These are phyloP conservation scores for Piper betle DNA, from an alignment of 164 flowering plant genomes.

Conservation along the genomic window DNA sequence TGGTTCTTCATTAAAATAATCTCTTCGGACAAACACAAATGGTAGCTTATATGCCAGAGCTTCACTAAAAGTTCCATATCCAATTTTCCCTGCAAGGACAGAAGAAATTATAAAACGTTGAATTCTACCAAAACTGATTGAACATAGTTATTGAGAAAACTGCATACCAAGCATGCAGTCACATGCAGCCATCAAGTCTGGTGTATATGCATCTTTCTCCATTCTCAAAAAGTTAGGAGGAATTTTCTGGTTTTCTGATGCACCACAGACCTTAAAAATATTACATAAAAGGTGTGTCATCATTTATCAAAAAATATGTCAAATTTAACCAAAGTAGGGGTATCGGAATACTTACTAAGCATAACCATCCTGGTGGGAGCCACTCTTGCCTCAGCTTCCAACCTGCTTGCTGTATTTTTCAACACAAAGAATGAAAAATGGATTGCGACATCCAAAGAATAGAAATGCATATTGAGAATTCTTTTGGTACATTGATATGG, in stretches of 20 bases:
- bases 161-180: conserved; percentile 96
- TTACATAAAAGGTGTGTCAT: too few relatives aligned
- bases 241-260: conserved; percentile 66
- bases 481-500: too few relatives aligned
- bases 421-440: not conserved
- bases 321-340: not conserved
- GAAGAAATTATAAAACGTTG: not conserved
- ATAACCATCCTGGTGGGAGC: conserved; percentile 82
- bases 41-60: conserved; percentile 89
- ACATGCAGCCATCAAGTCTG: conserved; percentile 91
- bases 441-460: not conserved
- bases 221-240: conserved; percentile 78
- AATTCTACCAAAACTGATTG: too few relatives aligned
- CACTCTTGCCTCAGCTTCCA: conserved; percentile 77
- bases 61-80: conserved; percentile 93
- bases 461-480: too few relatives aligned
- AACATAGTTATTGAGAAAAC: not conserved
- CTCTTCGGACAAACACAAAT: conserved; percentile 90
- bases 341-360: conserved; percentile 45
- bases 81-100: conserved; percentile 72
- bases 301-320: not conserved
- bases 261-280: conserved; percentile 72
- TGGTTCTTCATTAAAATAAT: conserved; percentile 96
- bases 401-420: conserved; percentile 59
- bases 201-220: conserved; percentile 83